These are phyloP conservation scores for Hanseniaspora meyeri DNA, from an alignment of 805 yeast species.

Conservation along the genomic window DNA sequence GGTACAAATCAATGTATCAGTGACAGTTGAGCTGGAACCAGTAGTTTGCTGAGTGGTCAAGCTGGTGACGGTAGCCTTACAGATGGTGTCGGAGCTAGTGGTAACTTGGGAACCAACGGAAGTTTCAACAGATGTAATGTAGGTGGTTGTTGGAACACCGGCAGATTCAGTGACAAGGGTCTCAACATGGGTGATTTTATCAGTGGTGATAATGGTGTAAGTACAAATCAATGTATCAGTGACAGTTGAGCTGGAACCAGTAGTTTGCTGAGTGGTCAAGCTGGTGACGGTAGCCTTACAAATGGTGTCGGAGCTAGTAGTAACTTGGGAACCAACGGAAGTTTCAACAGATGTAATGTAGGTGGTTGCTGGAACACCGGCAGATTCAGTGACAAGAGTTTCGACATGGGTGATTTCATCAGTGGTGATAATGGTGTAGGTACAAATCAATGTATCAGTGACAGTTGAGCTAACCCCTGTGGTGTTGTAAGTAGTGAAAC, in stretches of 20 bases:
- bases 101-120: not conserved
- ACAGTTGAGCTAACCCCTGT: not conserved
- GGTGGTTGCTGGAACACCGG: not conserved
- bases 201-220: not conserved
- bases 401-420: not conserved
- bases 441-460: not conserved
- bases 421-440: not conserved
- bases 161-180: constrained; percentile 3
- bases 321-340: not conserved
- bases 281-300: not conserved
- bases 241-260: not conserved
- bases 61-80: not conserved
- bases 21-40: too few relatives aligned
- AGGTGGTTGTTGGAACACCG: not conserved
- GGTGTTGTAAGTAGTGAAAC: not conserved
- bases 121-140: not conserved
- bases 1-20: too few relatives aligned
- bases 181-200: not conserved
- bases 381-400: constrained; percentile 1
- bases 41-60: not conserved
- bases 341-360: not conserved
- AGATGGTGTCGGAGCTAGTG: not conserved
- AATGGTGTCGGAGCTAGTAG: not conserved
- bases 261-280: too few relatives aligned
- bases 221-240: not conserved